Base-by-base conservation (phyloP, 768 basidiomycete genomes). In the Suillus plorans region DNA sequence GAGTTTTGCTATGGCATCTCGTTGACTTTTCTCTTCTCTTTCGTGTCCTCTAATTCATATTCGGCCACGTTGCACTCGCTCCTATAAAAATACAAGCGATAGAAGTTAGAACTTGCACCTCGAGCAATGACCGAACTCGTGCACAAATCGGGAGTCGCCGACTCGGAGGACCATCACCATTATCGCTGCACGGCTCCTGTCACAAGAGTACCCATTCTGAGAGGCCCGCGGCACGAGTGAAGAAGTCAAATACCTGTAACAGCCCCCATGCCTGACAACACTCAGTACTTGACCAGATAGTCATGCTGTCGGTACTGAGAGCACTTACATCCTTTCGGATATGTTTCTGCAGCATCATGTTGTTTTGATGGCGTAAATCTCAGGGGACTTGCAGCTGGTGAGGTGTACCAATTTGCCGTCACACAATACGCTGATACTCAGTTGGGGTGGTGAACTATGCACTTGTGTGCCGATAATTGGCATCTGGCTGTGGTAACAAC, bases 111-210 rank as follows among this genome's bases (percentile, higher is more conserved):
- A 9, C 50, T 93, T 45, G 88, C 73, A 1, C 89, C 89, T 72
- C 94, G 92, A 4, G 89, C 84, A 14, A 84, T 82, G 9, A 93
- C 88, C 92, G 90, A 57, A 86, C 82, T 87, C 81, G 71, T 92
- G 89, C 78, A 91, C 83, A 55, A 82, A 81, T 64, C 76, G 79
- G 0, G 85, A 83, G 69, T 91, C 80, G 25, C 91, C 7, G 50
- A 7, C 31, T 31, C 31, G 31, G 5, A 13, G 50, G 25, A 16
- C 14, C 25, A 28, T 50, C 22, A 22, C 13, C 22, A 50, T 25
- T 7, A 49, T 22, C 7, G 14, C 22, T 50, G 49, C 49, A 25
- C 14, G 22, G 22, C 22, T 13, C 25, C 7, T 50, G 10, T 16
- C 13, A 50, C 49, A 25, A 8, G 6, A 50, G 25, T 9, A 16